These are phyloP conservation scores for Auriculariales sp. DNA, from an alignment of 768 basidiomycete genomes.

Conservation along the genomic window DNA sequence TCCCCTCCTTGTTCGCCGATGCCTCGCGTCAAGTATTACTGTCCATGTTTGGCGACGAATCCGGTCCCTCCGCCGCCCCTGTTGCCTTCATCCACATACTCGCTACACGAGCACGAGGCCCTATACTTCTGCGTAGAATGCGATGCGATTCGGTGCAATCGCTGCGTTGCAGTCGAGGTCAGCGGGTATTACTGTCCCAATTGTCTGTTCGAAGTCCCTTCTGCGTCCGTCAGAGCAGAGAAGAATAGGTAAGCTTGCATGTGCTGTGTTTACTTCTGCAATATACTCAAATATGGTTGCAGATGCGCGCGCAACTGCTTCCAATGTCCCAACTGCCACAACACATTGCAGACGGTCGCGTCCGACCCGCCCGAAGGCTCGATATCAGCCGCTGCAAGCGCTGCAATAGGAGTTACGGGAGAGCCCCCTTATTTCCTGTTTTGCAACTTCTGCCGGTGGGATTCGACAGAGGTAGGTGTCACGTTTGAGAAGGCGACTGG, in stretches of 20 bases:
- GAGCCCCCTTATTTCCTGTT: constrained; percentile 85
- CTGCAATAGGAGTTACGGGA: constrained; percentile 41
- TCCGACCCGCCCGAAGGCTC: constrained; percentile 61
- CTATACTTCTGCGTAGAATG: constrained; percentile 99
- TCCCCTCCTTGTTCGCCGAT: too few species aligned
- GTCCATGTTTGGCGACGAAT: constrained; percentile 50
- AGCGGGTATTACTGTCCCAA: constrained; percentile 97
- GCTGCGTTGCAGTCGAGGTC: constrained; percentile 85
- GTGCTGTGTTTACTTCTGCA: background rate
- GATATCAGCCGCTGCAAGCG: constrained; percentile 31
- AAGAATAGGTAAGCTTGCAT: constrained; percentile 63
- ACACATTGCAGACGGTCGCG: constrained; percentile 81
- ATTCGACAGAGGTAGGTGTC: constrained; percentile 80
- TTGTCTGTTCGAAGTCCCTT: constrained; percentile 95
- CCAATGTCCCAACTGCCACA: constrained; percentile 84
- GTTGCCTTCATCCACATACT: constrained; percentile 60
- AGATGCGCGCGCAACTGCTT: constrained; percentile 99
- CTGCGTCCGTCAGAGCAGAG: constrained; percentile 94
- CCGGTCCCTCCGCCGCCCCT: constrained; percentile 59
- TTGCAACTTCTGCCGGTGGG: constrained; percentile 91
- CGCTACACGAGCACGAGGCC: constrained; percentile 69
- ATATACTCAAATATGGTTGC: constrained; percentile 4
- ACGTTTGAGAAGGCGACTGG: constrained; percentile 96
- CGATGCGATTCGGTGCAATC: constrained; percentile 85
- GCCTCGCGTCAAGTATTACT: constrained; percentile 47